phyloP scores from a whole-genome alignment of 2,329 filamentous ascomycete genomes.

The Trichophyton equinum region DNA sequence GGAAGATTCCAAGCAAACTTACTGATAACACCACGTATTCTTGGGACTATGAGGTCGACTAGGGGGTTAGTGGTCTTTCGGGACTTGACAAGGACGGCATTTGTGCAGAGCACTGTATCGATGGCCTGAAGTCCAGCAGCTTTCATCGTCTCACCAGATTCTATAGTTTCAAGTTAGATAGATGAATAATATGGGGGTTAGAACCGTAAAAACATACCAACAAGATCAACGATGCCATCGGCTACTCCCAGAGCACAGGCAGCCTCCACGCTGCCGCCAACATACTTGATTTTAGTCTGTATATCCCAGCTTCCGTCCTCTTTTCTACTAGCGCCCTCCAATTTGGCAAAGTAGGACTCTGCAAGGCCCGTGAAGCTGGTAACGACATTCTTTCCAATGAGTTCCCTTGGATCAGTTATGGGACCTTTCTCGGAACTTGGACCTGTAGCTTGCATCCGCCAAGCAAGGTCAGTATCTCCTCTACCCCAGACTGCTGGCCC shows the following conservation, averaged over 20 bases:
- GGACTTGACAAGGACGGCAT: slow-evolving; percentile 84
- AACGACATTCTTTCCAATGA: slow-evolving; percentile 85
- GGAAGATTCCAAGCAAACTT: slow-evolving; percentile 9
- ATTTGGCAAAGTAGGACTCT: slow-evolving; percentile 65
- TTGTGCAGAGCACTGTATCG: slow-evolving; percentile 79
- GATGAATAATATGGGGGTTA: neutral
- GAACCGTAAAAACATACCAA: slow-evolving; percentile 51
- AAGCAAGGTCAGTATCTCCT: slow-evolving; percentile 85
- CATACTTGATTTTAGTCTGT: slow-evolving; percentile 79
- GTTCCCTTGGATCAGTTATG: slow-evolving; percentile 56
- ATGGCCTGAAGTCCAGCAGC: slow-evolving; percentile 89
- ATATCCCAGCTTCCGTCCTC: slow-evolving; percentile 40
- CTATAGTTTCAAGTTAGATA: slow-evolving; percentile 33
- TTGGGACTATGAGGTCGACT: slow-evolving; percentile 69
- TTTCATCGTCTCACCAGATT: slow-evolving; percentile 97
- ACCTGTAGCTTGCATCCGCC: slow-evolving; percentile 87
- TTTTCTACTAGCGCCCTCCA: slow-evolving; percentile 46
- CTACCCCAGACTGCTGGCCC: slow-evolving; percentile 47
- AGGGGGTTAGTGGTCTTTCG: slow-evolving; percentile 68
- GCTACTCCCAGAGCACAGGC: slow-evolving; percentile 91
- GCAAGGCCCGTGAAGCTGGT: slow-evolving; percentile 87
- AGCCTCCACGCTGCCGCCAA: slow-evolving; percentile 93
- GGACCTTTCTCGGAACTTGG: slow-evolving; percentile 81
- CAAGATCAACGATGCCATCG: slow-evolving; percentile 93
- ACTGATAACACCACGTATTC: slow-evolving; percentile 88